A percentile compares a stretch with the other conserved stretches of the same genome.
These are phyloP conservation scores for Pythium oligandrum DNA, from an alignment of 352 stramenopile genomes.

Conservation along the genomic window DNA sequence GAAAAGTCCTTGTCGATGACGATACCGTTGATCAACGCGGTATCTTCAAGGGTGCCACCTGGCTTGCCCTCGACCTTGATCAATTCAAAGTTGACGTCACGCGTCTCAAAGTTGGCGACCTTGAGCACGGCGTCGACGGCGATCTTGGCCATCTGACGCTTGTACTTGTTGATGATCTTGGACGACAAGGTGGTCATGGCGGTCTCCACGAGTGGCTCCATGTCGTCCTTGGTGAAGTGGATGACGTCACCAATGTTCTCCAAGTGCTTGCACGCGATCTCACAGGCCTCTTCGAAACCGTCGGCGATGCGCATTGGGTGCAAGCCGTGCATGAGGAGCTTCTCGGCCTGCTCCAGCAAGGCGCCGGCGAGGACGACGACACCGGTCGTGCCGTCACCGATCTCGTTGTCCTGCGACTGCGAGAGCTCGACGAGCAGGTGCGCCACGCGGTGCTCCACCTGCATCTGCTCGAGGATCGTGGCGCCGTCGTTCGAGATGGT, in stretches of 20 bases:
- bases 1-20: conserved; percentile 99
- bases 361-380: conserved; percentile 98
- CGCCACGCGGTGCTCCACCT: conserved; percentile 98
- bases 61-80: conserved; percentile 99
- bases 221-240: conserved; percentile 94
- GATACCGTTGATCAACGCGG: conserved; percentile 97
- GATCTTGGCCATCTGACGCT: conserved; percentile 99
- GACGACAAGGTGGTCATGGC: conserved; percentile 98
- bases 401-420: conserved; percentile 99
- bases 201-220: conserved; percentile 94
- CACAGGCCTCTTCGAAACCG: conserved; percentile 97
- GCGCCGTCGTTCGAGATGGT: conserved; percentile 99
- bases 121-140: conserved; percentile 97
- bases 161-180: conserved; percentile 99
- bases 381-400: conserved; percentile 99
- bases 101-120: conserved; percentile 97
- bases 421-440: conserved; percentile 98
- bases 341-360: conserved; percentile 96
- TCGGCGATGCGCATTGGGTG: conserved; percentile 98
- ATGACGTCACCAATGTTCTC: conserved; percentile 95
- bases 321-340: conserved; percentile 95
- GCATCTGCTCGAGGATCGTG: conserved; percentile 99
- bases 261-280: conserved; percentile 95
- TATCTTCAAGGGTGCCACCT: conserved; percentile 96
- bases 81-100: conserved; percentile 99